phyloP scores from a whole-genome alignment of 768 basidiomycete species.

The Panaeolus papilionaceus region DNA sequence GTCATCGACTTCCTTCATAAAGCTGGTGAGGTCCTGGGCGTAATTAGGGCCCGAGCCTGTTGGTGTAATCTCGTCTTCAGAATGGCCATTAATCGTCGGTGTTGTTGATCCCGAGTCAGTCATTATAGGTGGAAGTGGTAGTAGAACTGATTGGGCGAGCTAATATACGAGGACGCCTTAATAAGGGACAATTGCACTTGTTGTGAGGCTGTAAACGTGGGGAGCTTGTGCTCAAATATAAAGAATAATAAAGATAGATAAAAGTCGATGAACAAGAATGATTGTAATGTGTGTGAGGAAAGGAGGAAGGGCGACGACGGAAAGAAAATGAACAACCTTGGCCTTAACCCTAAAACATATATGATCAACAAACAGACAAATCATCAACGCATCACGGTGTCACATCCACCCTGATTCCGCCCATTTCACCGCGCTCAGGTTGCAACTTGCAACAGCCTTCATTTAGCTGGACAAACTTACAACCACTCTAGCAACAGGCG shows the following conservation, averaged over 20 bases:
- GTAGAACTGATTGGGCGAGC: background rate
- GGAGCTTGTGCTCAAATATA: background rate
- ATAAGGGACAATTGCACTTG: background rate
- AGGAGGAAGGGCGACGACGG: background rate
- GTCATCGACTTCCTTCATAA: slow-evolving; percentile 9
- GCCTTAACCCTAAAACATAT: slow-evolving; percentile 10
- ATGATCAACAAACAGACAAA: slow-evolving; percentile 1
- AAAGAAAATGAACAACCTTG: slow-evolving; percentile 7
- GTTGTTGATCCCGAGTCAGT: slow-evolving; percentile 1
- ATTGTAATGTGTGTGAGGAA: background rate
- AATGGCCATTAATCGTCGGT: background rate
- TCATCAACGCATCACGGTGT: slow-evolving; percentile 5
- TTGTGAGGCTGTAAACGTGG: background rate
- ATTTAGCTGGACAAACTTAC: background rate
- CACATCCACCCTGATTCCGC: slow-evolving; percentile 8
- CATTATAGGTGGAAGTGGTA: background rate
- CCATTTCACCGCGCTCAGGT: background rate
- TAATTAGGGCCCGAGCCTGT: background rate
- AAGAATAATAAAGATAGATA: slow-evolving; percentile 8
- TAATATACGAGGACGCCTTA: background rate
- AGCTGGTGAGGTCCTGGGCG: slow-evolving; percentile 1
- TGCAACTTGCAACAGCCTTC: background rate
- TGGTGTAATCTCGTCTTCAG: background rate
- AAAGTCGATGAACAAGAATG: slow-evolving; percentile 1
- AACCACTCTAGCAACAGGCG: background rate